Percentiles rank a stretch among this genome's conserved stretches.
Evolutionary conservation across 1,139 yeast genomes (phyloP).

Genomic region (Blastobotrys apis): DNA sequence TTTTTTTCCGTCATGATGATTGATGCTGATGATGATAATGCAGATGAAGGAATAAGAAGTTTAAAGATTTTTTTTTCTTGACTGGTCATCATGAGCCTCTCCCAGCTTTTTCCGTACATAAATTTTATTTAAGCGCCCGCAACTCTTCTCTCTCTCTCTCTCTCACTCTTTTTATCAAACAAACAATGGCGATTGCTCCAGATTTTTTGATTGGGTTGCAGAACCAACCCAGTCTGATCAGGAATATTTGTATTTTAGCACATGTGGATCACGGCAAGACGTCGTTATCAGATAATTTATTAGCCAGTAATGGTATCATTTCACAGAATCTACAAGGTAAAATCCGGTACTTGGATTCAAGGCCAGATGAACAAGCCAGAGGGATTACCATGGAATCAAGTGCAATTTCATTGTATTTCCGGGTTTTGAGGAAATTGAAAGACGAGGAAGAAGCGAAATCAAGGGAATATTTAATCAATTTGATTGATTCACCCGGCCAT

Average conservation of each 20-base stretch:
- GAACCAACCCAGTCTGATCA: conserved; percentile 58
- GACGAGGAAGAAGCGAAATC: conserved; percentile 42
- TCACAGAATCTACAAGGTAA: conserved; percentile 95
- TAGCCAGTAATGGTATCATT: conserved; percentile 94
- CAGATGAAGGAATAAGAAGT: too few relatives aligned
- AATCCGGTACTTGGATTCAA: conserved; percentile 83
- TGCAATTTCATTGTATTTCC: conserved; percentile 83
- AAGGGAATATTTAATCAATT: conserved; percentile 77
- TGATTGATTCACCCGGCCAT: conserved; percentile 98
- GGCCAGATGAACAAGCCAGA: conserved; percentile 92
- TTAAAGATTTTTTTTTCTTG: too few relatives aligned
- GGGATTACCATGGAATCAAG: conserved; percentile 98
- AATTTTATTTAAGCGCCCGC: too few relatives aligned
- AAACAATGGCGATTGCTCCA: conserved; percentile 43
- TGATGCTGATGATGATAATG: too few relatives aligned
- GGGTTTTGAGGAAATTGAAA: conserved; percentile 23
- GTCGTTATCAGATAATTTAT: conserved; percentile 81
- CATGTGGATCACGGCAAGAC: conserved; percentile 99
- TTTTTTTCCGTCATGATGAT: background rate
- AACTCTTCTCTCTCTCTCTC: too few relatives aligned
- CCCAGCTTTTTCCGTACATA: too few relatives aligned
- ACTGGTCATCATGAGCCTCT: background rate
- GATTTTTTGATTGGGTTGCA: conserved; percentile 66
- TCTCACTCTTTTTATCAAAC: too few relatives aligned
- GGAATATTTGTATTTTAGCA: conserved; percentile 93